phyloP scores from a whole-genome alignment of 805 yeast genomes.

The Candida endomychidarum region DNA sequence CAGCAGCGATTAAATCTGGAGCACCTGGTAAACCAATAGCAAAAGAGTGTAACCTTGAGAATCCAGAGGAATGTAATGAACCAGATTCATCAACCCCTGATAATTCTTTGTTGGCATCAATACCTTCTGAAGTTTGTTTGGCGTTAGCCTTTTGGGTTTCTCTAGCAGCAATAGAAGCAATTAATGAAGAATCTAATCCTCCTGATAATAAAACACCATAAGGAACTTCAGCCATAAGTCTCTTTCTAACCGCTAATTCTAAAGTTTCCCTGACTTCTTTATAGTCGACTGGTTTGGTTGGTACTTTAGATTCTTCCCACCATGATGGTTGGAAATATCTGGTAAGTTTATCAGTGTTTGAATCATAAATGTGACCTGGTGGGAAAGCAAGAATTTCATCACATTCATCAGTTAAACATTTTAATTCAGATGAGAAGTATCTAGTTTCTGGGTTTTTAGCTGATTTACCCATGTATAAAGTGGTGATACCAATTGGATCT shows the following conservation, averaged over 20 bases:
- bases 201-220: conserved; percentile 97
- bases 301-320: conserved; percentile 83
- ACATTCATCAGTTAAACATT: conserved; percentile 92
- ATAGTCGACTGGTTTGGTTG: conserved; percentile 74
- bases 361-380: conserved; percentile 97
- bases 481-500: conserved; percentile 97
- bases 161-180: conserved; percentile 95
- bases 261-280: conserved; percentile 71
- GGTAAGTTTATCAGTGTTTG: conserved; percentile 78
- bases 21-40: conserved; percentile 98
- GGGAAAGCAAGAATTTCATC: conserved; percentile 93
- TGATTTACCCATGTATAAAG: conserved; percentile 91
- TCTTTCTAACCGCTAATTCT: conserved; percentile 96
- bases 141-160: conserved; percentile 80
- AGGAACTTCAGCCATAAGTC: conserved; percentile 99
- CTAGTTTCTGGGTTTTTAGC: conserved; percentile 69
- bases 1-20: conserved; percentile 95
- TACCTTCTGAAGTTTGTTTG: conserved; percentile 37
- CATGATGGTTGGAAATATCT: conserved; percentile 92
- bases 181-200: conserved; percentile 94
- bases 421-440: conserved; percentile 91
- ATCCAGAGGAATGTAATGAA: conserved; percentile 74
- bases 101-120: conserved; percentile 66
- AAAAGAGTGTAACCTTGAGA: conserved; percentile 82
- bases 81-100: conserved; percentile 94